Base-by-base conservation (phyloP, 768 basidiomycete species). In the Suillus discolor region DNA sequence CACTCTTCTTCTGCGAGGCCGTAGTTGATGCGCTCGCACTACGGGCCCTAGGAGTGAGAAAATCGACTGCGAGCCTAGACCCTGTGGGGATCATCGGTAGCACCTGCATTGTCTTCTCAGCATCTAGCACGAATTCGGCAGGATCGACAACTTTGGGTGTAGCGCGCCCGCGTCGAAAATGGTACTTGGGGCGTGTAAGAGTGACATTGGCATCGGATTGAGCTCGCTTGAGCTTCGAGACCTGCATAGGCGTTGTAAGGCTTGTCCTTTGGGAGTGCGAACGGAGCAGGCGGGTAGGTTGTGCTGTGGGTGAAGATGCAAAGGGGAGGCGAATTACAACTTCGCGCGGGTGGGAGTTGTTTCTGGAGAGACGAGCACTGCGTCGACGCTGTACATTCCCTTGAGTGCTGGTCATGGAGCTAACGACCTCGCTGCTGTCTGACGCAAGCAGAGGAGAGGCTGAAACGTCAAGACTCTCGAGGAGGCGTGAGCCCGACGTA, bases 401-500 rank as follows among this genome's bases (percentile, higher is more conserved):
- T 38, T 4, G 53, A 53, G 39, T 63, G 39, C 16, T 39, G n/a
- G 4, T n/a, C 57, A 3, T 2, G 47, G 34, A 28, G 6, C 53
- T 20, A 9, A 16, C 15, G 8, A n/a, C 45, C 36, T 38, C 15
- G 9, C n/a, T 63, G 34, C 65, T 67, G n/a, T 68, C 66, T 23
- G 28, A 59, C 1, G 47, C 53, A 5, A 77, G 55, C 23, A 77
- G 60, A 34, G 69, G 67, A 4, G 75, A 75, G 6, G 65, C 74
- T 2, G 75, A 75, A 9, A 72, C 1, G 28, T 75, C 69, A 62
- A 75, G 69, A 20, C 75, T 62, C 66, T 75, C 74, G 31, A 75
- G 62, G 41, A 75, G 65, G 20, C 68, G 69, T 28, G 74, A 75
- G 34, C 53, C 63, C 44, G 53, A 54, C 8, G 13, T 51, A 4